phyloP scores from a whole-genome alignment of 345 rosid genomes.

The Corchorus olitorius region DNA sequence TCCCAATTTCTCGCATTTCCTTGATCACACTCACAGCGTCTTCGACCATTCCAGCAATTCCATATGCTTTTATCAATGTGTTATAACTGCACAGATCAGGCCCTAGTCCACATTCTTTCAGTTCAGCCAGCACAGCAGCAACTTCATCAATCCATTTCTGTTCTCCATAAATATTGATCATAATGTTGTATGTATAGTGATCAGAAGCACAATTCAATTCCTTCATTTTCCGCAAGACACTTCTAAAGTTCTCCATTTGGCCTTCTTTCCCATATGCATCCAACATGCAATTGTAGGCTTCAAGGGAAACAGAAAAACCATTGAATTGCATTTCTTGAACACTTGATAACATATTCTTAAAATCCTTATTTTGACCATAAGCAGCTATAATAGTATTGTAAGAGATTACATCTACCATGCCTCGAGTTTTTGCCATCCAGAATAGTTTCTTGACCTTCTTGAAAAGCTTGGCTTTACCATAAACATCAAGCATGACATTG shows the following conservation, averaged over 20 bases:
- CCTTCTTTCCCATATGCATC: slow-evolving; percentile 86
- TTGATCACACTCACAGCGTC: slow-evolving; percentile 78
- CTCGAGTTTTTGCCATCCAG: slow-evolving; percentile 61
- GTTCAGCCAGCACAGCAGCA: slow-evolving; percentile 50
- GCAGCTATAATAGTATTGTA: slow-evolving; percentile 85
- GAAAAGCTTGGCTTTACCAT: slow-evolving; percentile 83
- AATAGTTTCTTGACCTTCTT: slow-evolving; percentile 63
- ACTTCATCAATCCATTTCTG: slow-evolving; percentile 85
- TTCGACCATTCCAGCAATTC: slow-evolving; percentile 90
- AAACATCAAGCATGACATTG: slow-evolving; percentile 78
- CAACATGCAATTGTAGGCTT: slow-evolving; percentile 85
- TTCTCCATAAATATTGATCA: slow-evolving; percentile 89
- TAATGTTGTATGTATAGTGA: slow-evolving; percentile 77
- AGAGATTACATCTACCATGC: slow-evolving; percentile 74
- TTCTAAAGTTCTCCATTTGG: slow-evolving; percentile 73
- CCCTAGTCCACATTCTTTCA: slow-evolving; percentile 61
- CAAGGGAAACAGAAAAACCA: slow-evolving; percentile 86
- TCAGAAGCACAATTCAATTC: slow-evolving; percentile 52
- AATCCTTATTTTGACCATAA: slow-evolving; percentile 65
- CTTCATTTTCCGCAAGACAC: slow-evolving; percentile 71
- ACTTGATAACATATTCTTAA: slow-evolving; percentile 62
- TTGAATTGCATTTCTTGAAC: slow-evolving; percentile 73
- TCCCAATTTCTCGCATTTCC: slow-evolving; percentile 75
- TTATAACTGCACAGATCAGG: slow-evolving; percentile 91
- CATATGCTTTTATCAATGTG: slow-evolving; percentile 92